phyloP scores from a whole-genome alignment of 257 asterid genomes.

The Solanum corneliomulleri region DNA sequence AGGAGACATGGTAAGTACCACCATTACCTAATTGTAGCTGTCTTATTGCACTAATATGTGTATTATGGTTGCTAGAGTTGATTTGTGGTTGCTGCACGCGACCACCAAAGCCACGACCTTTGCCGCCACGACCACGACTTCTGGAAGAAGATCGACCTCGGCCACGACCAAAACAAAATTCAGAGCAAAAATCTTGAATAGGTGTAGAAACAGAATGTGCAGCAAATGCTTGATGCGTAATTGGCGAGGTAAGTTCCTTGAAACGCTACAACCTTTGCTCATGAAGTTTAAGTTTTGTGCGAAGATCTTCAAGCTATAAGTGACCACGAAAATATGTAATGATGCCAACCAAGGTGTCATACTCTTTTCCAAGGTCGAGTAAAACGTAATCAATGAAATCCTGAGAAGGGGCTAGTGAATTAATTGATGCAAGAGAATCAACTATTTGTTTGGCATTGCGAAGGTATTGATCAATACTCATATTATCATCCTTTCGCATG shows the following conservation, averaged over 20 bases:
- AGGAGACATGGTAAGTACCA: neutral
- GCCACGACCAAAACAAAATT: neutral
- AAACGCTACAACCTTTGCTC: neutral
- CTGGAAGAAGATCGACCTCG: neutral
- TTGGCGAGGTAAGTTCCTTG: neutral
- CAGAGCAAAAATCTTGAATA: too few species aligned
- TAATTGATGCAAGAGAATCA: too few species aligned
- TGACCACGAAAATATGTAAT: neutral
- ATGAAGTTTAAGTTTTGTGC: neutral
- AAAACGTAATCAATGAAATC: too few species aligned
- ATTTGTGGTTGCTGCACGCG: neutral
- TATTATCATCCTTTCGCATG: too few species aligned
- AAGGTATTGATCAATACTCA: too few species aligned
- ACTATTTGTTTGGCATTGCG: too few species aligned
- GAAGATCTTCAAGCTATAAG: neutral
- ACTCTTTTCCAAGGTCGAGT: too few species aligned
- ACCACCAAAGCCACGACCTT: neutral
- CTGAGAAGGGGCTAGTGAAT: too few species aligned
- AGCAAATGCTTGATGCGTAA: neutral
- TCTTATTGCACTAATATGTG: neutral
- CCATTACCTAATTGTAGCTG: neutral
- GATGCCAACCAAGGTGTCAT: neutral
- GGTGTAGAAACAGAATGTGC: too few species aligned
- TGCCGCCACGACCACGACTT: neutral
- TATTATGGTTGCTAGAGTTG: neutral